These are phyloP conservation scores for Rhodosporidiobolus sp. DNA, from an alignment of 768 basidiomycete genomes.

Conservation along the genomic window DNA sequence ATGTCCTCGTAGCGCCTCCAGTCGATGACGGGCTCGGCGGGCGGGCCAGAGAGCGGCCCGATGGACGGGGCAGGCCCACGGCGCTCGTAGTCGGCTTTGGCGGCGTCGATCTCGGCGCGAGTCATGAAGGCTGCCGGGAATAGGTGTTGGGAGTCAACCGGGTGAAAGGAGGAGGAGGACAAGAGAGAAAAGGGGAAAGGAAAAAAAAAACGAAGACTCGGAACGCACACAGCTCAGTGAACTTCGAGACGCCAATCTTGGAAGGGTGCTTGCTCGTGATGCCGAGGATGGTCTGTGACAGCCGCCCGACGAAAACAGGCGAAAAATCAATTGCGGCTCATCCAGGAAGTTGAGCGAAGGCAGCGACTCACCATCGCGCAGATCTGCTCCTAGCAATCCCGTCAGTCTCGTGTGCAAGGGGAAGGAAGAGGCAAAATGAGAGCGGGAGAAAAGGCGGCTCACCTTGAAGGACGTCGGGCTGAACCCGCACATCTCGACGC, in stretches of 20 bases:
- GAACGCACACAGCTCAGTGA: not conserved
- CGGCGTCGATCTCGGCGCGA: not conserved
- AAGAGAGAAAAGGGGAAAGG: too few species aligned
- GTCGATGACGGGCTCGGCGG: conserved; percentile 1
- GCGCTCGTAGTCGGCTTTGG: not conserved
- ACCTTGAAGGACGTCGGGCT: conserved; percentile 9
- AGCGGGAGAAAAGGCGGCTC: not conserved
- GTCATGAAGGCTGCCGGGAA: conserved; percentile 16
- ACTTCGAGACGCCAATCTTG: conserved; percentile 4
- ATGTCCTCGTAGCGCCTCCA: too few species aligned
- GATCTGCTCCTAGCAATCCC: too few species aligned
- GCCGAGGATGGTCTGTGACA: not conserved
- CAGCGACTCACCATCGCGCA: not conserved
- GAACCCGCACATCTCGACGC: conserved; percentile 14
- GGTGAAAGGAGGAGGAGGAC: not conserved
- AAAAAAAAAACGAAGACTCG: not conserved
- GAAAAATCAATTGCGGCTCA: too few species aligned
- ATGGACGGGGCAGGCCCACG: not conserved
- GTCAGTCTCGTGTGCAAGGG: too few species aligned
- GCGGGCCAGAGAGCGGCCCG: conserved; percentile 11
- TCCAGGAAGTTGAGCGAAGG: too few species aligned
- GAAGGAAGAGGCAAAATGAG: not conserved
- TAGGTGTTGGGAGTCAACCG: too few species aligned
- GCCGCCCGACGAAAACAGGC: too few species aligned
- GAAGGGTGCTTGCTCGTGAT: conserved; percentile 4